Conservation (phyloP, 2,329 filamentous ascomycete species). For the Thelonectria rubi region DNA sequence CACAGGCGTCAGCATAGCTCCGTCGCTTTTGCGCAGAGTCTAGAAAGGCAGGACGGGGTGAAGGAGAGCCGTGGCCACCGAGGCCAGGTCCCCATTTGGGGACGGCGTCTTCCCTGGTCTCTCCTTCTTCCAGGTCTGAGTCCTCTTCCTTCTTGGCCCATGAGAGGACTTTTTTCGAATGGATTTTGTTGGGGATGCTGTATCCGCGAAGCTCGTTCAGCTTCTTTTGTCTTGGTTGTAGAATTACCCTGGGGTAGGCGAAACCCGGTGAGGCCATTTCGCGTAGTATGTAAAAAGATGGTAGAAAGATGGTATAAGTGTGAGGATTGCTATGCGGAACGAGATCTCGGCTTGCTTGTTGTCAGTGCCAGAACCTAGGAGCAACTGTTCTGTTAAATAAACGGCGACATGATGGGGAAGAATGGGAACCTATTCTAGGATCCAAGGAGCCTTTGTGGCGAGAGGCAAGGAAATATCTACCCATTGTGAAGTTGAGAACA, state of each 20-base stretch:
- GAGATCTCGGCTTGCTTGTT: neutral
- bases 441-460: neutral
- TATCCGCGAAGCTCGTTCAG: neutral
- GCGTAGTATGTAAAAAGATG: too few species aligned
- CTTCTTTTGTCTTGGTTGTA: neutral
- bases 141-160: neutral
- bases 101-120: neutral
- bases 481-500: neutral
- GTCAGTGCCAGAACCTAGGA: neutral
- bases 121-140: neutral
- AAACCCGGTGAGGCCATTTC: neutral
- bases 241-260: neutral
- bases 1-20: neutral
- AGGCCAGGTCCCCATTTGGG: too few species aligned
- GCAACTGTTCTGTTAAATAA: neutral
- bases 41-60: neutral
- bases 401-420: neutral
- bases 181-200: neutral
- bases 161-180: neutral
- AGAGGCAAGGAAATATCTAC: neutral
- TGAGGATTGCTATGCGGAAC: neutral
- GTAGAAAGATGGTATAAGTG: neutral
- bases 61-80: neutral
- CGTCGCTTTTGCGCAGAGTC: neutral
- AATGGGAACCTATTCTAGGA: neutral